Conservation (phyloP, 768 basidiomycete species). For the Agaricus subrufescens region DNA sequence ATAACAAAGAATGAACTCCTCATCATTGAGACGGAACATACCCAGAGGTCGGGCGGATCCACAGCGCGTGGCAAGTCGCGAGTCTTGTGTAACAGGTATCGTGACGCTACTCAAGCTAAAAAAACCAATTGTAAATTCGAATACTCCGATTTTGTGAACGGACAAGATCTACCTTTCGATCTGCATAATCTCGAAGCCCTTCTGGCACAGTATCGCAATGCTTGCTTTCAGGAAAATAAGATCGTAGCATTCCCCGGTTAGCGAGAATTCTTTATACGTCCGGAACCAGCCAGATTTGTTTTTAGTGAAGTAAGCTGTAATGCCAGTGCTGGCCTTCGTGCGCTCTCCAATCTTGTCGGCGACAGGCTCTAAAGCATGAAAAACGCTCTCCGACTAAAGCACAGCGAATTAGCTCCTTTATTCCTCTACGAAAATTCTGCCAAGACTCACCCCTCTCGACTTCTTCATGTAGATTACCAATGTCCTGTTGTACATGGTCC, state of each 20-base stretch:
- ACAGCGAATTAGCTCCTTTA: neutral
- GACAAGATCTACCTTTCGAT: slow-evolving; percentile 68
- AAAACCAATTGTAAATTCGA: neutral
- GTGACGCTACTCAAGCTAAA: slow-evolving; percentile 78
- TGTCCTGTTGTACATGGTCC: slow-evolving; percentile 80
- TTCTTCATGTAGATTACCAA: slow-evolving; percentile 81
- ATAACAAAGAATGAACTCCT: slow-evolving; percentile 88
- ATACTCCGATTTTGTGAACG: neutral
- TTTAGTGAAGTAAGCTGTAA: slow-evolving; percentile 45
- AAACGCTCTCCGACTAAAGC: slow-evolving; percentile 73
- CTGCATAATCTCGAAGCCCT: slow-evolving; percentile 98
- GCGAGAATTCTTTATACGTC: slow-evolving; percentile 81
- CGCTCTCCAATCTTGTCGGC: slow-evolving; percentile 79
- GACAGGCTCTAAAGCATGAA: slow-evolving; percentile 92
- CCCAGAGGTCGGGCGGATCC: slow-evolving; percentile 80
- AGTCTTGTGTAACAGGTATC: slow-evolving; percentile 73
- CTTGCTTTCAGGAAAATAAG: slow-evolving; percentile 88
- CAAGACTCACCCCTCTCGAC: slow-evolving; percentile 53
- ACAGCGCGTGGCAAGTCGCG: slow-evolving; percentile 70
- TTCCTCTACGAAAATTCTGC: neutral
- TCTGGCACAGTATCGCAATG: slow-evolving; percentile 87
- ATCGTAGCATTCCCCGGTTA: slow-evolving; percentile 82
- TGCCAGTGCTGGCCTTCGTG: slow-evolving; percentile 57
- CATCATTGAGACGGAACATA: slow-evolving; percentile 84
- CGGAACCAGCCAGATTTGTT: slow-evolving; percentile 91